These are phyloP conservation scores for Miscanthus lutarioriparius DNA, from an alignment of 176 grass and related monocot species.

Conservation along the genomic window DNA sequence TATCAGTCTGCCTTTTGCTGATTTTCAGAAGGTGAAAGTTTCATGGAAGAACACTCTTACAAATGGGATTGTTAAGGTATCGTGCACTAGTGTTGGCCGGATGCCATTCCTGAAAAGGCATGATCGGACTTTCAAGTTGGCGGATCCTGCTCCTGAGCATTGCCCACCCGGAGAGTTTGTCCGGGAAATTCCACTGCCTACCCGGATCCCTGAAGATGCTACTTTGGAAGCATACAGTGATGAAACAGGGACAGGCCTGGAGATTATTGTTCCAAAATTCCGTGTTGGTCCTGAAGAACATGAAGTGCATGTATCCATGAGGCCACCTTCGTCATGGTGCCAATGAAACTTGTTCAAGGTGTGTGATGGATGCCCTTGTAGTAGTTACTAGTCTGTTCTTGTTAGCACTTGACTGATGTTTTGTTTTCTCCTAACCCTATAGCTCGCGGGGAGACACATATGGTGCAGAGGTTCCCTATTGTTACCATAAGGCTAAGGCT, in stretches of 20 bases:
- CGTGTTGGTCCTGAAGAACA: conserved; percentile 92
- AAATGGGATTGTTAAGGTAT: conserved; percentile 81
- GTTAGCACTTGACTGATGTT: conserved; percentile 35
- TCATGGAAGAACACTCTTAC: conserved; percentile 90
- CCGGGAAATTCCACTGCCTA: conserved; percentile 75
- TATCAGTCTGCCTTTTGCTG: conserved; percentile 80
- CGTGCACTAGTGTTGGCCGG: conserved; percentile 59
- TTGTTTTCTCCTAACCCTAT: conserved; percentile 47
- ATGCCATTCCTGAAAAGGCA: conserved; percentile 80
- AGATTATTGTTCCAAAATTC: conserved; percentile 89
- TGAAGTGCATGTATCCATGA: conserved; percentile 91
- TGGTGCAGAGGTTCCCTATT: conserved; percentile 21
- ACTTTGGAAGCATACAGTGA: conserved; percentile 84
- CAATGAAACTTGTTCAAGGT: conserved; percentile 53
- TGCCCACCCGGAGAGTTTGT: conserved; percentile 94
- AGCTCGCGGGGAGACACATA: conserved; percentile 30
- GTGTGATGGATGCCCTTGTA: conserved; percentile 30
- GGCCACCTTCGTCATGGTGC: conserved; percentile 70
- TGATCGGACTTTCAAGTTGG: conserved; percentile 83
- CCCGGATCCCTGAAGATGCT: conserved; percentile 88
- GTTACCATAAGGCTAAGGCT: conserved; percentile 18
- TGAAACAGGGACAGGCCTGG: conserved; percentile 73
- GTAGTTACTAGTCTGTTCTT: conserved; percentile 26
- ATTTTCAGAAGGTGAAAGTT: conserved; percentile 87
- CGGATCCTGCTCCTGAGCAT: conserved; percentile 79